phyloP scores from a whole-genome alignment of 2,329 filamentous ascomycete genomes.

The Rhynchosporium agropyri region DNA sequence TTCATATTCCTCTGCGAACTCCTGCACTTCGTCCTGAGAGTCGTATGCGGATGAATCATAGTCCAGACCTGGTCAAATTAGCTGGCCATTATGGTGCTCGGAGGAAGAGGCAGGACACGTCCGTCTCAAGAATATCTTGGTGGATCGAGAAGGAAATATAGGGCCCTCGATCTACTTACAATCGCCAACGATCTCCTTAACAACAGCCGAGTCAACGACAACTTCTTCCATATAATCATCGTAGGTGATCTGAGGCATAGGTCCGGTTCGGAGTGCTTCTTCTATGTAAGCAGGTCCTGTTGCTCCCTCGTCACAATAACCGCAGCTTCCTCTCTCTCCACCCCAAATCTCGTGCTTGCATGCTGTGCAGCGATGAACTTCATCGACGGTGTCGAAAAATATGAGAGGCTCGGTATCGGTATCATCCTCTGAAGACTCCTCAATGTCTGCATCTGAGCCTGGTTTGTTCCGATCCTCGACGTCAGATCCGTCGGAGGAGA shows the following conservation, averaged over 20 bases:
- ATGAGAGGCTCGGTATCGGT: background rate
- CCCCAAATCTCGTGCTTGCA: conserved; percentile 38
- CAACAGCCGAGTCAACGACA: background rate
- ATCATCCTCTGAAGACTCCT: background rate
- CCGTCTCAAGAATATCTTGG: too few species aligned
- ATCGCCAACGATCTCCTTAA: conserved; percentile 21
- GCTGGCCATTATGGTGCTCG: too few species aligned
- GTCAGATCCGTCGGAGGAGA: conserved; percentile 8
- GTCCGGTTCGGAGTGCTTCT: conserved; percentile 11
- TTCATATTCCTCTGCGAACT: conserved; percentile 36
- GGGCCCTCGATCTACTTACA: conserved; percentile 1
- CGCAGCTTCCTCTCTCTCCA: conserved; percentile 28
- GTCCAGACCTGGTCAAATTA: conserved; percentile 25
- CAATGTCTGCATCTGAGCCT: background rate
- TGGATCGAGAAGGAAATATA: too few species aligned
- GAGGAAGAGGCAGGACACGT: too few species aligned
- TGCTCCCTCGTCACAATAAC: conserved; percentile 21
- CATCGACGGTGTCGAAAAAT: conserved; percentile 29
- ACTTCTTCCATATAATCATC: conserved; percentile 25
- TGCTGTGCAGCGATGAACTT: conserved; percentile 30
- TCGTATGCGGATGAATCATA: conserved; percentile 39
- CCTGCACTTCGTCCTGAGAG: conserved; percentile 32
- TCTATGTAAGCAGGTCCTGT: conserved; percentile 29
- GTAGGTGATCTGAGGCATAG: conserved; percentile 18
- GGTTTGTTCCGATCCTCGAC: background rate